A percentile compares a stretch with the other conserved stretches of the same genome.
phyloP scores from a whole-genome alignment of 495 filamentous ascomycete species.

The Neurospora sp. region DNA sequence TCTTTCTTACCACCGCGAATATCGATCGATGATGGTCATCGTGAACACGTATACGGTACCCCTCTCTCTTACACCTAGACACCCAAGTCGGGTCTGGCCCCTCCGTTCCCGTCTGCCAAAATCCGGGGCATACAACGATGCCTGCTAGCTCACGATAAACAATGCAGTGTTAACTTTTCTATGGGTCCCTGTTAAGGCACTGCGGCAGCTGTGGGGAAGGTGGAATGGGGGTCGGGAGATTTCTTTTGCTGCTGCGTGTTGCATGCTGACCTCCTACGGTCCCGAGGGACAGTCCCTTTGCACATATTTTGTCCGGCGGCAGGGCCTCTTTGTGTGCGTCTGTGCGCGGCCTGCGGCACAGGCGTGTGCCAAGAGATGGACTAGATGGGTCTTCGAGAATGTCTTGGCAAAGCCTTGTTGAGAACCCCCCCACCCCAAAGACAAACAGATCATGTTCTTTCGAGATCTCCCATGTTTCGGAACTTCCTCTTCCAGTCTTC shows the following conservation, averaged over 20 bases:
- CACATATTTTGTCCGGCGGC: neutral
- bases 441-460: neutral
- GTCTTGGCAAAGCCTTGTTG: neutral
- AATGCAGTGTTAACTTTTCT: neutral
- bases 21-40: neutral
- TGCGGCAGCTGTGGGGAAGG: neutral
- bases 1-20: neutral
- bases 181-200: neutral
- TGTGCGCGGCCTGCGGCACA: neutral
- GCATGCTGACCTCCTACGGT: neutral
- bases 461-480: neutral
- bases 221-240: neutral
- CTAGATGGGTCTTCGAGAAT: neutral
- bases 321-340: neutral
- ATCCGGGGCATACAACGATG: neutral
- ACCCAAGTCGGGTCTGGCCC: neutral
- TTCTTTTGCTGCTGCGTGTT: neutral
- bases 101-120: neutral
- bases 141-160: neutral
- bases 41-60: neutral
- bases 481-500: neutral
- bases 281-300: neutral
- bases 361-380: neutral
- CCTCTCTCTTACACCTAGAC: neutral
- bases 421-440: neutral